phyloP scores from a whole-genome alignment of 306 rosid genomes.

The Rosa rugosa region DNA sequence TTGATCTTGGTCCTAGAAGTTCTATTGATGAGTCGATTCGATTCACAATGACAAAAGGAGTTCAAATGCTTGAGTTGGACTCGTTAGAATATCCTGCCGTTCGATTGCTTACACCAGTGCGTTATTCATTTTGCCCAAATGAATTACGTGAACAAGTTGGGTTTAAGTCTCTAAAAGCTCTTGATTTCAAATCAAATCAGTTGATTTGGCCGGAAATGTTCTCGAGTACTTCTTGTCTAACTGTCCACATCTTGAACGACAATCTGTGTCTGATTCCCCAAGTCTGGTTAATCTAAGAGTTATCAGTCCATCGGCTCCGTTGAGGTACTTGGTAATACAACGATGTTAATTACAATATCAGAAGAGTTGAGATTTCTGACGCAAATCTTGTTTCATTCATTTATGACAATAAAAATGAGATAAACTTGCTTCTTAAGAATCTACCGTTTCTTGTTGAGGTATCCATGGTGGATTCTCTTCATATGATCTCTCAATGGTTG shows the following conservation, averaged over 20 bases:
- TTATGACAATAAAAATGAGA: neutral
- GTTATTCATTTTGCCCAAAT: too few species aligned
- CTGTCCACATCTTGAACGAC: neutral
- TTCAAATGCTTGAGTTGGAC: too few species aligned
- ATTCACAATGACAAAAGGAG: too few species aligned
- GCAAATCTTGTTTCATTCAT: constrained; percentile 11
- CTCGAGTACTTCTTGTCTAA: neutral
- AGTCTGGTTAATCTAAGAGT: neutral
- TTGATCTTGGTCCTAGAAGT: neutral
- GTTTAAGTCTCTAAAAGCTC: constrained; percentile 6
- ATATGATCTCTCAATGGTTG: neutral
- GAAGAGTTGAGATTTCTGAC: constrained; percentile 1
- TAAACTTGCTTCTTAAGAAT: neutral
- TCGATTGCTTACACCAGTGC: neutral
- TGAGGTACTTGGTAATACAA: neutral
- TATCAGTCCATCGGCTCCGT: neutral
- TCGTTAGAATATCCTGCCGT: too few species aligned
- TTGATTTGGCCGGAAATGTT: neutral
- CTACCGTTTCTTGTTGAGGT: constrained; percentile 13
- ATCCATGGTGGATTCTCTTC: neutral
- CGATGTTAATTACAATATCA: neutral
- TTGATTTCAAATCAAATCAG: neutral
- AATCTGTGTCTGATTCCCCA: neutral
- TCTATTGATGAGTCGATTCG: too few species aligned
- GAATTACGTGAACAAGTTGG: neutral